These are phyloP conservation scores for Trichoderma oligosporum DNA, from an alignment of 2,329 filamentous ascomycete species.

Conservation along the genomic window DNA sequence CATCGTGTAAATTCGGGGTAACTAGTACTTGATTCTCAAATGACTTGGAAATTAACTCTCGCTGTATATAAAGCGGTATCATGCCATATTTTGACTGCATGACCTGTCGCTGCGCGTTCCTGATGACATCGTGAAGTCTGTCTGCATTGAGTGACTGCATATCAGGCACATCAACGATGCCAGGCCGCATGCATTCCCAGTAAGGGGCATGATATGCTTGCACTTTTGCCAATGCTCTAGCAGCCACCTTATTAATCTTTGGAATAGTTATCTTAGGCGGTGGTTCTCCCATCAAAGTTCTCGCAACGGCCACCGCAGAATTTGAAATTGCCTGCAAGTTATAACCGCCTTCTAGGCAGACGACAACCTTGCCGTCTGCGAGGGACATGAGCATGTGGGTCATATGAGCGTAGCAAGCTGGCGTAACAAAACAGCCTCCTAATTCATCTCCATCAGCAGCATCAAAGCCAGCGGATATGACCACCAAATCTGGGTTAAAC, in stretches of 20 bases:
- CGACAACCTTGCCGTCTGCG: slow-evolving; percentile 81
- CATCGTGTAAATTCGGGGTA: slow-evolving; percentile 64
- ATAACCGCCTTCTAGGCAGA: slow-evolving; percentile 94
- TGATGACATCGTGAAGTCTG: slow-evolving; percentile 75
- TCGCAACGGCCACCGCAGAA: slow-evolving; percentile 85
- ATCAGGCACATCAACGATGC: slow-evolving; percentile 52
- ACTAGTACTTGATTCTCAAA: slow-evolving; percentile 86
- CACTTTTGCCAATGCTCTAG: slow-evolving; percentile 54
- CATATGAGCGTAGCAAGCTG: slow-evolving; percentile 94
- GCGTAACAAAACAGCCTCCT: slow-evolving; percentile 88
- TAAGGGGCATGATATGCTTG: slow-evolving; percentile 63
- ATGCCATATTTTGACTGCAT: slow-evolving; percentile 72
- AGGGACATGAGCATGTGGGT: slow-evolving; percentile 98
- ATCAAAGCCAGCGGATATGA: slow-evolving; percentile 94
- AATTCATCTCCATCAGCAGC: slow-evolving; percentile 90
- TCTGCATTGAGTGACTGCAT: slow-evolving; percentile 52
- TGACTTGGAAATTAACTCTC: slow-evolving; percentile 66
- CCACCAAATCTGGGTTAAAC: slow-evolving; percentile 90
- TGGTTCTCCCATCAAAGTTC: slow-evolving; percentile 92
- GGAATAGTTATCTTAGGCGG: slow-evolving; percentile 60
- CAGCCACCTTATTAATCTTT: slow-evolving; percentile 55
- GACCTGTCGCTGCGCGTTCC: slow-evolving; percentile 68
- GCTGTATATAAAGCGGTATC: slow-evolving; percentile 74
- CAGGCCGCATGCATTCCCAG: slow-evolving; percentile 84
- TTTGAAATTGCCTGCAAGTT: slow-evolving; percentile 89